A percentile compares a stretch with the other conserved stretches of the same genome.
Evolutionary conservation across 805 yeast genomes (phyloP).

Genomic region (Yamadazyma scolyti): DNA sequence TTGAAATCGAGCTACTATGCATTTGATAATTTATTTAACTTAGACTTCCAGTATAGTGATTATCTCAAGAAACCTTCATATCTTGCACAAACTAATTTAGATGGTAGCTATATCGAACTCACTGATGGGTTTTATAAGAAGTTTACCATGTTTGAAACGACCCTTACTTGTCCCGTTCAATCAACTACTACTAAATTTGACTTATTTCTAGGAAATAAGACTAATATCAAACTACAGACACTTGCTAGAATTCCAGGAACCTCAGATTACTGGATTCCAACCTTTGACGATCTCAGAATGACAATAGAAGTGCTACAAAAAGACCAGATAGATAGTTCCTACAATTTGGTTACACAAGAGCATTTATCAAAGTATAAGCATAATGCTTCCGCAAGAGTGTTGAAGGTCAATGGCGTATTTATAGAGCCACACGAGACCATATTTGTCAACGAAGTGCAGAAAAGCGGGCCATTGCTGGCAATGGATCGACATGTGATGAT

Average conservation of each 20-base stretch:
- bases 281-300: constrained; percentile 40
- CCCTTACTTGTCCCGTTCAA: constrained; percentile 14
- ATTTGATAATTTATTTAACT: constrained; percentile 39
- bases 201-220: constrained; percentile 25
- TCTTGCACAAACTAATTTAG: constrained; percentile 15
- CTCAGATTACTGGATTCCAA: constrained; percentile 37
- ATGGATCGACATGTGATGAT: too few species aligned
- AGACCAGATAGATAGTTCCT: constrained; percentile 35
- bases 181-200: constrained; percentile 25
- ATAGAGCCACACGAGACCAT: constrained; percentile 14
- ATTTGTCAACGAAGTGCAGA: too few species aligned
- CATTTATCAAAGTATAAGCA: too few species aligned
- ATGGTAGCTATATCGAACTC: constrained; percentile 28
- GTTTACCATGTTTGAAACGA: constrained; percentile 19
- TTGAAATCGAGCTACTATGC: constrained; percentile 35
- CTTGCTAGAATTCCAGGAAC: not conserved
- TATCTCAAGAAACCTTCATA: constrained; percentile 44
- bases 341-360: constrained; percentile 3
- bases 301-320: constrained; percentile 42
- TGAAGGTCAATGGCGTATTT: constrained; percentile 29
- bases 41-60: constrained; percentile 37
- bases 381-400: too few species aligned
- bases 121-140: constrained; percentile 21
- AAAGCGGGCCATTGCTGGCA: too few species aligned
- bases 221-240: constrained; percentile 12